Evolutionary conservation across 768 basidiomycete genomes (phyloP).

Genomic region (Mycena latifolia): DNA sequence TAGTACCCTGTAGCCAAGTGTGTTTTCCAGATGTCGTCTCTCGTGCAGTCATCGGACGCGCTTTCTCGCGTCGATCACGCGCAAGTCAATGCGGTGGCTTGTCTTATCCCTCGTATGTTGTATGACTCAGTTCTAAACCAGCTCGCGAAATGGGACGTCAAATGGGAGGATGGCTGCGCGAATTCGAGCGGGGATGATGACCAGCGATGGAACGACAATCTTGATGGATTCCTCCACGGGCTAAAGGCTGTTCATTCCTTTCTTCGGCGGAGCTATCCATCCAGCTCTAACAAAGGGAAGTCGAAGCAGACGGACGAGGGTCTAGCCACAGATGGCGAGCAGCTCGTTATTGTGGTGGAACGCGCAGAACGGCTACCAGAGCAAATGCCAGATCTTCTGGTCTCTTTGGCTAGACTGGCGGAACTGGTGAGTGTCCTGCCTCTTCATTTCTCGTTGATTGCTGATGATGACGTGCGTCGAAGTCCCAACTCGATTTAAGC

Average conservation of each 20-base stretch:
- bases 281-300: constrained; percentile 36
- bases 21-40: too few relatives aligned
- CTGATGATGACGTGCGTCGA: constrained; percentile 18
- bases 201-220: constrained; percentile 69
- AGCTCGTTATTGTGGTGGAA: constrained; percentile 75
- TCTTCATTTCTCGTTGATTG: not conserved
- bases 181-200: constrained; percentile 64
- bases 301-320: constrained; percentile 20
- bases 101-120: constrained; percentile 71
- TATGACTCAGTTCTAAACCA: constrained; percentile 76
- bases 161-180: constrained; percentile 71
- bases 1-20: too few relatives aligned
- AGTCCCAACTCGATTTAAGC: constrained; percentile 72
- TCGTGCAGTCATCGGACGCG: constrained; percentile 37
- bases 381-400: constrained; percentile 71
- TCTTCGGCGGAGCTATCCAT: constrained; percentile 34
- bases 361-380: constrained; percentile 77
- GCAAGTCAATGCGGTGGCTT: constrained; percentile 66
- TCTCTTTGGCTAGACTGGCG: constrained; percentile 76
- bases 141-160: constrained; percentile 65
- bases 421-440: constrained; percentile 70
- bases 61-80: constrained; percentile 54
- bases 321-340: constrained; percentile 42
- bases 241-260: constrained; percentile 55
- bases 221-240: constrained; percentile 81